Base-by-base conservation (phyloP, 768 basidiomycete genomes). In the Trametes punicea region DNA sequence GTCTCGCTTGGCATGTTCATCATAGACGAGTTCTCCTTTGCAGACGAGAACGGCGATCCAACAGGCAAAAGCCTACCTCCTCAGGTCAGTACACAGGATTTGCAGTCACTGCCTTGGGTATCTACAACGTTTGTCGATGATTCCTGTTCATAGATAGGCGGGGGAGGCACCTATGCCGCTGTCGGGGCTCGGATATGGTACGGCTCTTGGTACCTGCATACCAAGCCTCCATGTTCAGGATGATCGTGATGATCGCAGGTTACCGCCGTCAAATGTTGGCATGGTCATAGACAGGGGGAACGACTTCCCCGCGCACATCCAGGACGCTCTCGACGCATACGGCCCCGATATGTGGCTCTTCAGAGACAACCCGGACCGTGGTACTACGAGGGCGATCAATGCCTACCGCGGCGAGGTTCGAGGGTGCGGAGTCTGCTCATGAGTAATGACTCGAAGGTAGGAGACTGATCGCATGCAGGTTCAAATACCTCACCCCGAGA, bases 1-100 rank as follows among this genome's bases (percentile, higher is more conserved):
- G 82, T 81, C 18, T 83, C 85, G n/a, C 74, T 93, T 25, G 93
- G 93, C 6, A 83, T 93, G 82, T 95, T 95, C 74, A 94, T 97
- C 64, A 80, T 95, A 63, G 93, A 97, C 69, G 79, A 86, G 59
- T 89, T 93, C 63, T 75, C 78, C 3, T 87, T 83, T 64, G 64
- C 73, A 45, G 81, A 87, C 56, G 77, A 78, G 29, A 67, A 79
- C 41, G 88, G 87, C 3, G 70, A 70, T 2, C 76, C 79, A 1
- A 83, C 77, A 21, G 78, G 73, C 10, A 73, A 70, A 62, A 69
- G 70, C 25, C 67, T 77, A 23, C 70, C 74, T 39, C 71, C 81
- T 23, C 81, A 87, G 78, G 83, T 68, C 74, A 73, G 77, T 53
- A 21, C 40, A 33, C 41, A 20, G 21, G 46, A 16, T 34, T 30